Evolutionary conservation across 139 green algal genomes (phyloP), one percentile per base, ranked within the genome.

Genomic region (Mychonastes homosphaera): DNA sequence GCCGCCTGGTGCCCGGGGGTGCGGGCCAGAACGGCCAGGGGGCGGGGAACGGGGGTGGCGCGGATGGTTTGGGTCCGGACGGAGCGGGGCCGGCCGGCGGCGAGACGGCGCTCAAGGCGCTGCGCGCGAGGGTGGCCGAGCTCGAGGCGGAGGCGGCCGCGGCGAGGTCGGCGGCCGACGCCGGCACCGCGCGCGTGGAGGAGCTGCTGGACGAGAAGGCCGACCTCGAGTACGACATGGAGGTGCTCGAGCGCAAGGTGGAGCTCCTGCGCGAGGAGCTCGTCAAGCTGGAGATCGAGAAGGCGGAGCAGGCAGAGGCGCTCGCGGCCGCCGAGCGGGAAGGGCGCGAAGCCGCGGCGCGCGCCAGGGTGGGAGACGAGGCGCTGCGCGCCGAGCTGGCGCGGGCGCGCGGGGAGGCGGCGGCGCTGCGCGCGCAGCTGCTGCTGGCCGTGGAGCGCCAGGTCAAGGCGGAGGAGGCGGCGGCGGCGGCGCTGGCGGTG

Each of bases 281-380:
- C 21, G 49, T 67, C n/a, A 33, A 48, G 3, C 38, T 35, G 5
- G 61, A 67, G 32, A 40, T 67, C 9, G 61, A 67, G 50, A 67
- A 67, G 61, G 61, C 60, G 51, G 34, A 53, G 39, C 38, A 56
- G 8, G 61, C 39, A 47, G 61, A 67, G 30, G 39, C 82, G 43
- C 59, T 73, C 36, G 70, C 29, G 15, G 62, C 79, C 27, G 58
- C 84, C 43, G 44, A 63, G 32, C 33, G 49, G 41, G 70, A 82
- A 3, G 43, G 50, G 53, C 7, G 10, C 8, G 41, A 48, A 18
- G 41, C 41, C 8, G 7, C n/a, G n/a, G n/a, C n/a, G n/a, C n/a
- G 41, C 41, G 41, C 41, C 8, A 48, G 24, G 10, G 41, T n/a
- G 8, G 5, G 41, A 5, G 41, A 48, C 41, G 41, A 48, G 41